Conservation (phyloP, 2,329 filamentous ascomycete species). For the Teratosphaeriaceae sp. region DNA sequence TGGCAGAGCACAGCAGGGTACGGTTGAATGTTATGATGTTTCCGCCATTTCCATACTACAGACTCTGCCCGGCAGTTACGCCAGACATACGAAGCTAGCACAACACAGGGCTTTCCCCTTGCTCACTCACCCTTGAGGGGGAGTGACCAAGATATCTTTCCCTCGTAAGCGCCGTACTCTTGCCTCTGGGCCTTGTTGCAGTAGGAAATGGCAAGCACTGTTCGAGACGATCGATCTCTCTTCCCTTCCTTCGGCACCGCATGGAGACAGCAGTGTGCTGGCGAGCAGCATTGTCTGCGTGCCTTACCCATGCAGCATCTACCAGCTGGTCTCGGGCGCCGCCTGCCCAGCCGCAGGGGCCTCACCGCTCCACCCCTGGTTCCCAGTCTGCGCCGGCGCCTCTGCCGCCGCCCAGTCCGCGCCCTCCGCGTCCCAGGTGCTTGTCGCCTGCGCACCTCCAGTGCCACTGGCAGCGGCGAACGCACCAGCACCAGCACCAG, state of each 20-base stretch:
- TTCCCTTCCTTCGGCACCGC: not conserved
- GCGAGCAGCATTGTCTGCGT: constrained; percentile 4
- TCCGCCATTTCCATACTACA: too few relatives aligned
- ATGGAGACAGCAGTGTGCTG: not conserved
- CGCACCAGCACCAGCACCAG: constrained; percentile 54
- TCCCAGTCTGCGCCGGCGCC: constrained; percentile 38
- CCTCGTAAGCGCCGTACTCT: constrained; percentile 92
- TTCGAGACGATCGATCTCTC: not conserved
- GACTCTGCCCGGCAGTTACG: too few relatives aligned
- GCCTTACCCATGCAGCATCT: constrained; percentile 27
- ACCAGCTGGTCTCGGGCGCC: constrained; percentile 40
- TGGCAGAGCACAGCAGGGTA: too few relatives aligned
- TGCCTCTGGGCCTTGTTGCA: constrained; percentile 35
- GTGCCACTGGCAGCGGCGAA: constrained; percentile 56
- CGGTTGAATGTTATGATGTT: too few relatives aligned
- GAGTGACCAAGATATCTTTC: constrained; percentile 84
- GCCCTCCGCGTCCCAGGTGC: constrained; percentile 58
- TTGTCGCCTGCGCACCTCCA: constrained; percentile 53
- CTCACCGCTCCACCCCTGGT: constrained; percentile 46
- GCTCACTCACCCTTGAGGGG: constrained; percentile 31
- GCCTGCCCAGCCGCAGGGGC: constrained; percentile 23
- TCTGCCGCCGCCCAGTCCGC: constrained; percentile 63
- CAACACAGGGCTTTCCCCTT: constrained; percentile 93
- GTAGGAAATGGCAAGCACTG: constrained; percentile 21
- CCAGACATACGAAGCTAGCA: constrained; percentile 4